Base-by-base conservation (phyloP, 140 eudicot species). In the Stevia rebaudiana region DNA sequence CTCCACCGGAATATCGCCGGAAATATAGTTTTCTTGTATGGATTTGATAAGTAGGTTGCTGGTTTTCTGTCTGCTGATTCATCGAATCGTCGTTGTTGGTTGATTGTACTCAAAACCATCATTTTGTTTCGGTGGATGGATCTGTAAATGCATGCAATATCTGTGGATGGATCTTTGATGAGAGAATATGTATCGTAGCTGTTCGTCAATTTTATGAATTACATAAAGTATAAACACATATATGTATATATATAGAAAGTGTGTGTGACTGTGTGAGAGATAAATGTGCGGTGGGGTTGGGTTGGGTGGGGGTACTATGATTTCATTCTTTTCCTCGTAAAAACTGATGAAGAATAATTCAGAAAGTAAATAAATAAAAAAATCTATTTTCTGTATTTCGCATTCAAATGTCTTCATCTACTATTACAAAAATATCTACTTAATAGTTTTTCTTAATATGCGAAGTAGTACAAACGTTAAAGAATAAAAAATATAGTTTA, bases 1-100 rank as follows among this genome's bases (percentile, higher is more conserved):
- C 79, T 37, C 76, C 70, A 71, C 36, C 46, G 43, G 31, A 40
- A 37, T 10, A 50, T 52, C 36, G 62, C 13, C 70, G 67, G 56
- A 8, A 33, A 69, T 4, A 30, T 18, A 11, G 8, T 44, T 3
- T 13, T 71, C 31, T 61, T 70, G 43, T n/a, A 13, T 12, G 31
- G 18, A 11, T 36, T 51, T 13, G 46, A 12, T 36, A 17, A 16
- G 39, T 12, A 3, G 19, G 64, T 15, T 2, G 46, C 41, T 9
- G 41, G 33, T 22, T 16, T 11, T 21, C 13, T 33, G 6, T 24
- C n/a, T 40, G 68, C 13, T 62, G 40, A 6, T 8, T 60, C 24
- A 8, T 55, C 57, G 21, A 33, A 68, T 25, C 24, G 57, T 9
- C 15, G 74, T 56, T n/a, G 44, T 69, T 44, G 21, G 47, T 50